Conservation (phyloP, 1,139 yeast genomes). For the Geotrichum klebahnii region DNA sequence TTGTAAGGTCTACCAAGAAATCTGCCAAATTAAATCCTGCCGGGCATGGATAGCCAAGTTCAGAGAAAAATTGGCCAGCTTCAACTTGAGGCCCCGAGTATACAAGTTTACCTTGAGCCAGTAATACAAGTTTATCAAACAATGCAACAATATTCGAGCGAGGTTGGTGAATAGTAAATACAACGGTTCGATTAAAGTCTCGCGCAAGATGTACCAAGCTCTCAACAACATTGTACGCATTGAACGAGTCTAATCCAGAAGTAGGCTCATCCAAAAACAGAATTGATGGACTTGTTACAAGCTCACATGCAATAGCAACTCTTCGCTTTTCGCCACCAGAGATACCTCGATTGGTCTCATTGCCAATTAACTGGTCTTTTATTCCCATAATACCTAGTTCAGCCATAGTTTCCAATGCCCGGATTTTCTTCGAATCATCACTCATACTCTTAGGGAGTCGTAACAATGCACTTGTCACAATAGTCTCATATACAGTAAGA, state of each 20-base stretch:
- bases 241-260: slow-evolving; percentile 89
- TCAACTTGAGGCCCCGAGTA: slow-evolving; percentile 60
- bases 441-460: slow-evolving; percentile 81
- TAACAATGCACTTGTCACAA: slow-evolving; percentile 81
- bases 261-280: slow-evolving; percentile 84
- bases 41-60: slow-evolving; percentile 79
- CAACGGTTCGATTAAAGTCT: slow-evolving; percentile 77
- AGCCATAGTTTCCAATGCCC: slow-evolving; percentile 78
- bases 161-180: slow-evolving; percentile 96
- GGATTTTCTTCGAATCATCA: slow-evolving; percentile 61
- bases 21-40: slow-evolving; percentile 90
- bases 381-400: slow-evolving; percentile 80
- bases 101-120: slow-evolving; percentile 80
- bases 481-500: slow-evolving; percentile 91
- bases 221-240: slow-evolving; percentile 87
- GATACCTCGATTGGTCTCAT: slow-evolving; percentile 84
- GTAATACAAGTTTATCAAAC: slow-evolving; percentile 73
- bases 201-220: slow-evolving; percentile 74
- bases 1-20: slow-evolving; percentile 83
- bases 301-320: slow-evolving; percentile 75
- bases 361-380: slow-evolving; percentile 82
- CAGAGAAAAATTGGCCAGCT: slow-evolving; percentile 70
- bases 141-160: slow-evolving; percentile 89
- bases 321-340: slow-evolving; percentile 90
- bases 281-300: slow-evolving; percentile 66